Evolutionary conservation across 2,329 filamentous ascomycete species (phyloP).

Genomic region (Calonectria hawksworthii): DNA sequence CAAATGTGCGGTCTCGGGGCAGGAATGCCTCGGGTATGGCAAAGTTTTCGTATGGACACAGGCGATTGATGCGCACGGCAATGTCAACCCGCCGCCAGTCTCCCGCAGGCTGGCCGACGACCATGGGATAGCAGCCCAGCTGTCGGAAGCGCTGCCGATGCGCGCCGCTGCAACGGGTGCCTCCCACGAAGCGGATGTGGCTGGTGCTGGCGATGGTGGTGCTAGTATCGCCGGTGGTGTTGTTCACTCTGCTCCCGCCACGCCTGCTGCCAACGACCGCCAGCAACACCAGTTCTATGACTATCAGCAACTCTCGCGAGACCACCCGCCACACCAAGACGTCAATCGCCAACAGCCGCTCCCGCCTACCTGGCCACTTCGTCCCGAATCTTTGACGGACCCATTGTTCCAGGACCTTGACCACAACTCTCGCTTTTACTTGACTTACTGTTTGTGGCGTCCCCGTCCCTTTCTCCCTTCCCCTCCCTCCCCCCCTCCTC

Average conservation of each 20-base stretch:
- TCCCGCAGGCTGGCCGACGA: constrained; percentile 40
- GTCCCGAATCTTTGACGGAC: constrained; percentile 59
- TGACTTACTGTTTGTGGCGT: constrained; percentile 61
- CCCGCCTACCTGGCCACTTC: constrained; percentile 38
- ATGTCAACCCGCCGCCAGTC: constrained; percentile 53
- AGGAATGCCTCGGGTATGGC: constrained; percentile 74
- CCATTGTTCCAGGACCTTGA: constrained; percentile 69
- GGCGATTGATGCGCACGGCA: constrained; percentile 64
- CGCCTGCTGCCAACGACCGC: not conserved
- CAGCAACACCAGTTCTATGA: constrained; percentile 12
- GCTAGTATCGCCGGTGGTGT: not conserved
- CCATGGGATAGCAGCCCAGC: constrained; percentile 26
- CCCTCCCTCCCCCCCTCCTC: not conserved
- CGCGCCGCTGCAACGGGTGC: not conserved
- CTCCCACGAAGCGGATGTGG: not conserved
- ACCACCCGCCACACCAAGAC: not conserved
- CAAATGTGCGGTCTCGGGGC: constrained; percentile 69
- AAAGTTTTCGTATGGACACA: constrained; percentile 72
- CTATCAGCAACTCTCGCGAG: constrained; percentile 23
- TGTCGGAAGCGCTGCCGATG: constrained; percentile 24
- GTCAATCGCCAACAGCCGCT: constrained; percentile 28
- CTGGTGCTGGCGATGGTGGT: not conserved
- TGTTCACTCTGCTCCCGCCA: not conserved
- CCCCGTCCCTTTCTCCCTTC: constrained; percentile 3
- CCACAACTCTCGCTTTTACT: constrained; percentile 59